Percentiles rank a stretch among this genome's conserved stretches.
Conservation (phyloP, 1,284 basidiomycete genomes). For the Wallemia ichthyophaga region DNA sequence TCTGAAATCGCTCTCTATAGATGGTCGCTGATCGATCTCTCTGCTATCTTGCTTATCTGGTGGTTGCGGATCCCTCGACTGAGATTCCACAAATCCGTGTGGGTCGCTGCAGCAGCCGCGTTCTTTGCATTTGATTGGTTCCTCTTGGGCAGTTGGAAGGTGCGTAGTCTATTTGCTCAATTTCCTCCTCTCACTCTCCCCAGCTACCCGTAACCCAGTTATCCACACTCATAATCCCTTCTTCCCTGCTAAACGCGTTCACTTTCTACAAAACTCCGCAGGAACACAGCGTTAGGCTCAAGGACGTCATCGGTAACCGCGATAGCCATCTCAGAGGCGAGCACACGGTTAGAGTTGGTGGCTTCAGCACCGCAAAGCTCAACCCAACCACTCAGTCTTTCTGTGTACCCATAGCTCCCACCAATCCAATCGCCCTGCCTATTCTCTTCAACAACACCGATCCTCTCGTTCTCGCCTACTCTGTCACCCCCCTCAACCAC, state of each 20-base stretch:
- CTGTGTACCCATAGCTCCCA: constrained; percentile 27
- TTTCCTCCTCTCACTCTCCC: neutral
- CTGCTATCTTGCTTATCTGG: constrained; percentile 18
- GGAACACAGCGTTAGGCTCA: constrained; percentile 7
- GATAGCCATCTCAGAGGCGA: neutral
- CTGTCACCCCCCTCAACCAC: constrained; percentile 35
- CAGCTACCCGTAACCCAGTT: neutral
- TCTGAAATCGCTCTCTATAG: constrained; percentile 37
- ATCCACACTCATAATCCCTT: neutral
- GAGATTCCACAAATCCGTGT: constrained; percentile 15
- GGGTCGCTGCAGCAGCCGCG: constrained; percentile 14
- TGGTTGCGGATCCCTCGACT: constrained; percentile 35
- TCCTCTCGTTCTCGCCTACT: constrained; percentile 42
- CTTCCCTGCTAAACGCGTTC: constrained; percentile 23
- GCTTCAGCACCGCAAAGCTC: constrained; percentile 36
- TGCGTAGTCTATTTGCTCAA: neutral
- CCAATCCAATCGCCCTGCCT: constrained; percentile 33
- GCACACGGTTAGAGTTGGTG: neutral
- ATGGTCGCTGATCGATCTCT: constrained; percentile 24
- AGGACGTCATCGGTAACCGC: neutral
- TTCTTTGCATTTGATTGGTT: neutral
- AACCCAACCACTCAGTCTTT: constrained; percentile 37
- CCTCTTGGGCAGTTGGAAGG: neutral
- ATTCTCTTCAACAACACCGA: constrained; percentile 69
- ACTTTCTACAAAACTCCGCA: constrained; percentile 61